These are phyloP conservation scores for Pseudovirgaria hyperparasitica DNA, from an alignment of 2,329 filamentous ascomycete genomes.

Conservation along the genomic window DNA sequence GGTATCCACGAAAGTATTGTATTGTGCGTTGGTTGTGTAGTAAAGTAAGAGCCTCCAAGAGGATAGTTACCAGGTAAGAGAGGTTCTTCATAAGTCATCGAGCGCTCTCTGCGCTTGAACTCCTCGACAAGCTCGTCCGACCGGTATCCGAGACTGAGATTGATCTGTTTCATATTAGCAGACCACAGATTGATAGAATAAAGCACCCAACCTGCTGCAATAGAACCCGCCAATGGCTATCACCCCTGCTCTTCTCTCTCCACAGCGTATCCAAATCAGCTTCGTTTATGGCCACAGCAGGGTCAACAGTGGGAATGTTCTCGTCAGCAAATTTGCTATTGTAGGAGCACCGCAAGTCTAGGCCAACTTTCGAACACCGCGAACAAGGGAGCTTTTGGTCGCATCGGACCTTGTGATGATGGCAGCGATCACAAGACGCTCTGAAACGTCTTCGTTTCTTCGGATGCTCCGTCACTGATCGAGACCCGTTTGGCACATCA, in stretches of 20 bases:
- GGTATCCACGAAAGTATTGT: slow-evolving; percentile 6
- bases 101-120: slow-evolving; percentile 7
- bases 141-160: slow-evolving; percentile 5
- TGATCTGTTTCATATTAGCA: slow-evolving; percentile 2
- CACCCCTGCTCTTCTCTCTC: slow-evolving; percentile 6
- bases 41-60: slow-evolving; percentile 8
- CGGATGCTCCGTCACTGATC: slow-evolving; percentile 1
- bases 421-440: slow-evolving; percentile 12
- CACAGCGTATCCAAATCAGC: slow-evolving; percentile 8
- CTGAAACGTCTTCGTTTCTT: slow-evolving; percentile 9
- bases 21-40: slow-evolving; percentile 7
- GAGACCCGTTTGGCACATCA: too few species aligned
- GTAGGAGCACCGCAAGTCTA: too few species aligned
- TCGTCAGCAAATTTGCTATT: too few species aligned
- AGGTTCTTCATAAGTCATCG: too few species aligned
- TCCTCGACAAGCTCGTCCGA: slow-evolving; percentile 9
- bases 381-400: slow-evolving; percentile 10
- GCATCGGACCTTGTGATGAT: slow-evolving; percentile 13
- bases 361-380: too few species aligned
- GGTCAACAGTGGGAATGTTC: too few species aligned
- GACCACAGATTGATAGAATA: not conserved
- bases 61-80: slow-evolving; percentile 12
- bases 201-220: slow-evolving; percentile 6
- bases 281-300: slow-evolving; percentile 6
- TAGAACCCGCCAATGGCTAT: slow-evolving; percentile 9